Evolutionary conservation across 139 green algal genomes (phyloP), one percentile per base, ranked within the genome.

Genomic region (Ettlia oleoabundans): DNA sequence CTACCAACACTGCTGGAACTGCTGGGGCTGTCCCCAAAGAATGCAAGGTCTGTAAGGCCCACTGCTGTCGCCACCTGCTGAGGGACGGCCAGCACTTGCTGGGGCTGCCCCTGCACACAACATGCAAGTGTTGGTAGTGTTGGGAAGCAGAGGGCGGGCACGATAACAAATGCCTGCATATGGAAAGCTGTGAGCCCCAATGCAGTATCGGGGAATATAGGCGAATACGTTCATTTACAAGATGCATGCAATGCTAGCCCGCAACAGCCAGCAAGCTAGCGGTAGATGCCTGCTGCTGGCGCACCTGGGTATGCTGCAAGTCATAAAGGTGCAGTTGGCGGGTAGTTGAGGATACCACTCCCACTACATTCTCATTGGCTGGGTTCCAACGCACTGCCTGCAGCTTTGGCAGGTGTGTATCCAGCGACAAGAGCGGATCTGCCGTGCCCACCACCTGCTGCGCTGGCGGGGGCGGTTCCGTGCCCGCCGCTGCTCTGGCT

Each of bases 281-380:
- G n/a, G n/a, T n/a, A n/a, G n/a, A n/a, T n/a, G n/a, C n/a, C n/a
- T n/a, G n/a, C n/a, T n/a, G n/a, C n/a, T n/a, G n/a, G n/a, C 72
- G 33, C 73, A 80, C 84, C 69, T 82, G 80, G 1, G 84, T 88
- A 53, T 79, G 71, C 72, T 85, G 69, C 71, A 88, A 64, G 77
- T 88, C 84, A 47, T 80, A 88, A 6, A 88, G 61, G 43, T 33
- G 71, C n/a, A 88, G 47, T 33, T 71, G 52, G n/a, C 55, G 69
- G 69, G 70, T 43, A 19, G 68, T 22, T 2, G 72, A 63, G 1
- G 77, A 75, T 15, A 64, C 62, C 42, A 79, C 70, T 24, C 47
- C 84, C 58, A 88, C 64, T 8, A 77, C 71, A 65, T 85, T 80
- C 53, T 85, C 75, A 24, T 88, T 61, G 1, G 30, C 40, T 26